These are phyloP conservation scores for Boletus rufocinnamomeus DNA, from an alignment of 768 basidiomycete species.

Conservation along the genomic window DNA sequence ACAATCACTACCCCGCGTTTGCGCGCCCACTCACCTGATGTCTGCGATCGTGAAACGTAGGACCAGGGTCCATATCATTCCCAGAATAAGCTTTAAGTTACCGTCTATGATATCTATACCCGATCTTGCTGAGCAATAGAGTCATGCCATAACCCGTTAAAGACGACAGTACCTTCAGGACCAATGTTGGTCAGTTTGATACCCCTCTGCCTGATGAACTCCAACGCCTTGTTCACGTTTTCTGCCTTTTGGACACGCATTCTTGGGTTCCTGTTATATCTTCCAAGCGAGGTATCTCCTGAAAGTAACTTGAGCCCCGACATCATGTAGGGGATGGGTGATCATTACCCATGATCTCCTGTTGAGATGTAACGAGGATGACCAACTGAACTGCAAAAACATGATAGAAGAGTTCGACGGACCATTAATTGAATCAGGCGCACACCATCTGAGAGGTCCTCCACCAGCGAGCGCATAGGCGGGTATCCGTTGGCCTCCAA, in stretches of 20 bases:
- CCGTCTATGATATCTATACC: slow-evolving; percentile 94
- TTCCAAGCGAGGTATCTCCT: slow-evolving; percentile 92
- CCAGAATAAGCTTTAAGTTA: slow-evolving; percentile 97
- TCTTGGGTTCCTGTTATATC: slow-evolving; percentile 86
- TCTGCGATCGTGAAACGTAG: slow-evolving; percentile 97
- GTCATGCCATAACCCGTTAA: not conserved
- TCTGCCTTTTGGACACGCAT: slow-evolving; percentile 98
- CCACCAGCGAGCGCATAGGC: slow-evolving; percentile 85
- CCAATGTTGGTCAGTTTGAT: slow-evolving; percentile 98
- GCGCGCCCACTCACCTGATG: slow-evolving; percentile 69
- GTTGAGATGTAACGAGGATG: slow-evolving; percentile 7
- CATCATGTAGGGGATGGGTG: slow-evolving; percentile 4
- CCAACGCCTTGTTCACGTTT: slow-evolving; percentile 95
- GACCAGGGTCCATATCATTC: slow-evolving; percentile 99
- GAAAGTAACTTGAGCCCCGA: slow-evolving; percentile 11
- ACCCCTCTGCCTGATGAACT: slow-evolving; percentile 91
- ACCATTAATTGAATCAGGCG: slow-evolving; percentile 95
- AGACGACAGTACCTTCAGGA: slow-evolving; percentile 69
- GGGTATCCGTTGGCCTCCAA: slow-evolving; percentile 83
- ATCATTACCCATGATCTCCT: slow-evolving; percentile 94
- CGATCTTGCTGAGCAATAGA: slow-evolving; percentile 8
- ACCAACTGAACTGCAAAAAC: not conserved
- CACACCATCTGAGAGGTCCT: slow-evolving; percentile 93
- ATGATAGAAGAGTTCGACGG: slow-evolving; percentile 18
- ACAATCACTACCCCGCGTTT: not conserved